Conservation (phyloP, 106 monocot species). For the Iris macrosiphon region DNA sequence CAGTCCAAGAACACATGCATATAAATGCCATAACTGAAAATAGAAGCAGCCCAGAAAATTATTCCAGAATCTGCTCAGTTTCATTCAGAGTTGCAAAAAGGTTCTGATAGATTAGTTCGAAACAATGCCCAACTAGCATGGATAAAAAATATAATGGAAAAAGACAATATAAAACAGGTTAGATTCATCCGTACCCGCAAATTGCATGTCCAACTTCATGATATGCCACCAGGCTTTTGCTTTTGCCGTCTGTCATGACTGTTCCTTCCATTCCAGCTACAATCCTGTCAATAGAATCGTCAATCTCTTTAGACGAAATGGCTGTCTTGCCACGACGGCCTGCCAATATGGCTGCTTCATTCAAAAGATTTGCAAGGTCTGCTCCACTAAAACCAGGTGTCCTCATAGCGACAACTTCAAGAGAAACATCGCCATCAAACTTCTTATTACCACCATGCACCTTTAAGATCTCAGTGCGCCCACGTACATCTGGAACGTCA, state of each 20-base stretch:
- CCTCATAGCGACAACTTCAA: constrained; percentile 96
- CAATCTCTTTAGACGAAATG: constrained; percentile 94
- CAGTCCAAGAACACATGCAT: no score
- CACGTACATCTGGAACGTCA: constrained; percentile 97
- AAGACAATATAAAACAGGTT: neutral
- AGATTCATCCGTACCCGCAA: constrained; percentile 67
- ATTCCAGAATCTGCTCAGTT: no score
- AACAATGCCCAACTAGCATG: neutral
- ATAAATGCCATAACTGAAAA: neutral
- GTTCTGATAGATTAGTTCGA: neutral
- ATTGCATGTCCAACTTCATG: constrained; percentile 99
- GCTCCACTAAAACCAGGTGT: constrained; percentile 99
- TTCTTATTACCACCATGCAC: constrained; percentile 91
- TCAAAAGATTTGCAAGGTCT: constrained; percentile 94
- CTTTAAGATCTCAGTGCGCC: constrained; percentile 95
- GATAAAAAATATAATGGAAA: neutral
- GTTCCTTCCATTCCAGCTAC: constrained; percentile 99
- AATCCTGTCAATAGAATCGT: constrained; percentile 97
- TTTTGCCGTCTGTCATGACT: constrained; percentile 97
- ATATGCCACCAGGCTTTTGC: constrained; percentile 93
- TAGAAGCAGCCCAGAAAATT: no score
- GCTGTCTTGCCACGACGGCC: constrained; percentile 80
- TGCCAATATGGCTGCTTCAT: constrained; percentile 96
- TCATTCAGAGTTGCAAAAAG: no score
- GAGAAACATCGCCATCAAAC: constrained; percentile 72